phyloP scores from a whole-genome alignment of 148 eudicot species.

The Chenopodium berlandieri region DNA sequence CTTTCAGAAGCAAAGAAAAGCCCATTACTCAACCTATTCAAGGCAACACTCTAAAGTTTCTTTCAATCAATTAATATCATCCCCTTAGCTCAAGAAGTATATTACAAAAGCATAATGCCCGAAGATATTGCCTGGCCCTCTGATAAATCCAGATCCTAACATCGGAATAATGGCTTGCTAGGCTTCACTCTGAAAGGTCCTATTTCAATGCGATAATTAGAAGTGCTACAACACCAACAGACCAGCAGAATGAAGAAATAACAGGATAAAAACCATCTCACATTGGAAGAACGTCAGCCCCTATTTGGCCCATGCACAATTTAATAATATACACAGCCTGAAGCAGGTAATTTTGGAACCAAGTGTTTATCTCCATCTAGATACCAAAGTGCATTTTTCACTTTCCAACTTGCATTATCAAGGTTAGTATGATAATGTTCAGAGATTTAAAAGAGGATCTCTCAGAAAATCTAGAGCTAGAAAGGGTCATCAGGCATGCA shows the following conservation, averaged over 20 bases:
- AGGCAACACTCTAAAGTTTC: neutral
- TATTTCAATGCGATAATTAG: too few species aligned
- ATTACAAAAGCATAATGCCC: neutral
- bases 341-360: neutral
- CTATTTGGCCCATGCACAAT: neutral
- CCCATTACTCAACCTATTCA: neutral
- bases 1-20: neutral
- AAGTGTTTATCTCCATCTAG: neutral
- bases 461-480: neutral
- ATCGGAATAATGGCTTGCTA: too few species aligned
- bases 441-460: neutral
- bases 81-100: neutral
- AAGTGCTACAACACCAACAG: neutral
- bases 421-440: too few species aligned
- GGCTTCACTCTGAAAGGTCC: neutral
- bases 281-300: neutral
- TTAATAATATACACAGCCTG: neutral
- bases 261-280: neutral
- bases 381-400: neutral
- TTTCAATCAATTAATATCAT: neutral
- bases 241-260: neutral
- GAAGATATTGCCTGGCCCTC: neutral
- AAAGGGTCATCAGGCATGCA: neutral
- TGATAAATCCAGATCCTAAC: too few species aligned
- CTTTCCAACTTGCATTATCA: neutral